Evolutionary conservation across 2,329 filamentous ascomycete genomes (phyloP).

Genomic region (Cryphonectria parasitica): DNA sequence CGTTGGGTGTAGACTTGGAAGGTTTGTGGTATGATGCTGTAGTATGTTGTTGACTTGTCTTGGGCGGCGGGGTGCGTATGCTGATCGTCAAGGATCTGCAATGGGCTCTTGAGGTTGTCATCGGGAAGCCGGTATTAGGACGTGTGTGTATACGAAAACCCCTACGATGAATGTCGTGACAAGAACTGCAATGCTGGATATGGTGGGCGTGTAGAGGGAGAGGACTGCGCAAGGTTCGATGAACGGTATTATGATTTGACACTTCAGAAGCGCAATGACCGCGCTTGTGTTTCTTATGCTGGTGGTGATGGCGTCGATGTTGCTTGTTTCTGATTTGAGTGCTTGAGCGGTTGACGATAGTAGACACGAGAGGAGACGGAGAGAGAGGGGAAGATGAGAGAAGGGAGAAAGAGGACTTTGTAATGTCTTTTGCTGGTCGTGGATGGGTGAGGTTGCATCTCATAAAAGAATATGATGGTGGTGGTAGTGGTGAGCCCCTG

Average conservation of each 20-base stretch:
- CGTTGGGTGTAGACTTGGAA: conserved; percentile 27
- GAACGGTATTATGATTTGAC: neutral
- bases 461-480: neutral
- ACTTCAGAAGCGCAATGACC: neutral
- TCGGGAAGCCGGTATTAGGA: conserved; percentile 17
- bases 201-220: neutral
- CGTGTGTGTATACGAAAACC: neutral
- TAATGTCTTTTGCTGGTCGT: neutral
- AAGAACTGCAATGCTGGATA: neutral
- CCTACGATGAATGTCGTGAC: neutral
- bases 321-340: neutral
- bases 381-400: neutral
- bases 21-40: conserved; percentile 25
- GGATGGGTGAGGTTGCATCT: neutral
- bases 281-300: neutral
- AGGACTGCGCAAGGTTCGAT: neutral
- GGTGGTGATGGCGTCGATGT: neutral
- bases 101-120: conserved; percentile 27
- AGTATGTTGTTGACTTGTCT: conserved; percentile 6
- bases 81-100: conserved; percentile 30
- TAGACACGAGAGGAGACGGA: neutral
- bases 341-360: neutral
- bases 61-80: conserved; percentile 22
- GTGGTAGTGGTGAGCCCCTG: conserved; percentile 2
- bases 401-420: neutral